Evolutionary conservation across 2,329 filamentous ascomycete genomes (phyloP), one percentile per base, ranked within the genome.

Genomic region (Colletotrichum gloeosporioides): DNA sequence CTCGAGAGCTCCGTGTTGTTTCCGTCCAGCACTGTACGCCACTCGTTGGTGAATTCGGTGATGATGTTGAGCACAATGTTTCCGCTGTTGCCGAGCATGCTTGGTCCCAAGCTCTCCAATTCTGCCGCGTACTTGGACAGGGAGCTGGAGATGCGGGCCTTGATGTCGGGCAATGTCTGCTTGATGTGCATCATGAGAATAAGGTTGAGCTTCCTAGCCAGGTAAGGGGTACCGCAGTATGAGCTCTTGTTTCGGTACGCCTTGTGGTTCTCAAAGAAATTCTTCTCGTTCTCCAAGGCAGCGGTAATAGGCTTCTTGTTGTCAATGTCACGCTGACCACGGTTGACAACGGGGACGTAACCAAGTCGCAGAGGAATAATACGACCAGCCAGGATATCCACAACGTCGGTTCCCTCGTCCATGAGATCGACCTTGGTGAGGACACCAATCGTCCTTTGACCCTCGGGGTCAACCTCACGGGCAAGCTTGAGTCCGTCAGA

Each of bases 161-260:
- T 99, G 89, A 99, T 99, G 83, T 99, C 97, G 55, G 97, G 97
- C 16, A 99, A 91, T 2, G 97, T 99, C 88, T 99, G 96, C 88
- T 99, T 99, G 89, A 99, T 99, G 89, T 99, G 97, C 97, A 99
- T 99, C 96, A 99, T 99, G 80, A 99, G 91, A 83, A 99, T 99
- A 82, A 99, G 90, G 87, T 99, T 99, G 77, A 99, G 92, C 88
- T 99, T 99, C 80, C 96, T 93, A 6, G 97, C 97, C 76, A 99
- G 90, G 83, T 99, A 99, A 6, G 97, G 97, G 4, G 97, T 99
- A 85, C 97, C 97, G 86, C 97, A 99, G 90, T 99, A 99, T 8
- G 96, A 95, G 83, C 95, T 96, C 92, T 99, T 99, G 88, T 99
- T 99, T 77, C 96, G 92, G 87, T 99, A 99, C 39, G 97, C 96